Base-by-base conservation (phyloP, 164 flowering plant genomes). In the Tetrastigma voinierianum region DNA sequence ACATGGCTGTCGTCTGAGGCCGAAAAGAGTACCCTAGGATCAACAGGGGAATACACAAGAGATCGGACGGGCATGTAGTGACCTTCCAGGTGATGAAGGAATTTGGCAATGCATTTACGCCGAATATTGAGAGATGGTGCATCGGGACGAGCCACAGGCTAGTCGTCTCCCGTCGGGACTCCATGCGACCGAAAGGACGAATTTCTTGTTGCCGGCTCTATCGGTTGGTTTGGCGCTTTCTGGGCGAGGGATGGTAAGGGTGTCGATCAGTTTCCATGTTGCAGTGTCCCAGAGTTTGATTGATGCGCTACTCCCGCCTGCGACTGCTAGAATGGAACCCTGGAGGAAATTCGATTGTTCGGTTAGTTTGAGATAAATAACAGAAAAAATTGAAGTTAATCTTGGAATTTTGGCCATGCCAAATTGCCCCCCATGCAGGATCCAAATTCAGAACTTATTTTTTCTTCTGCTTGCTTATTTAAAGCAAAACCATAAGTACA, bases 161-260 rank as follows among this genome's bases (percentile, higher is more conserved):
- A 96, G 69, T 19, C 84, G 81, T 62, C 68, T 83, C 23, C 99
- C 99, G 75, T 93, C 97, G 20, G 87, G 84, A 67, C 93, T 89
- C 95, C 95, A 96, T 25, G 98, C 99, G 17, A 96, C 96, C 21
- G 98, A 96, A n/a, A 96, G 90, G 47, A 89, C 98, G 77, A 96
- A 96, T 72, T 90, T 93, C 79, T 93, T 87, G 80, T 82, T 90
- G 64, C 87, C 76, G 55, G 72, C 76, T 75, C 82, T 90, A 60
- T 96, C 97, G 9, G 90, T 62, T 5, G 96, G 91, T 68, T 89
- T 89, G 51, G 84, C 57, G 19, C 81, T 86, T 77, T 91, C 98
- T 2, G 90, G 96, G 11, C 95, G 93, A 3, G 98, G 97, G 64
- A 93, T 80, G 15, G 88, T 72, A 10, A 96, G 75, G 20, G 90